phyloP scores from a whole-genome alignment of 129 eudicot genomes.

The Scalesia atractyloides region DNA sequence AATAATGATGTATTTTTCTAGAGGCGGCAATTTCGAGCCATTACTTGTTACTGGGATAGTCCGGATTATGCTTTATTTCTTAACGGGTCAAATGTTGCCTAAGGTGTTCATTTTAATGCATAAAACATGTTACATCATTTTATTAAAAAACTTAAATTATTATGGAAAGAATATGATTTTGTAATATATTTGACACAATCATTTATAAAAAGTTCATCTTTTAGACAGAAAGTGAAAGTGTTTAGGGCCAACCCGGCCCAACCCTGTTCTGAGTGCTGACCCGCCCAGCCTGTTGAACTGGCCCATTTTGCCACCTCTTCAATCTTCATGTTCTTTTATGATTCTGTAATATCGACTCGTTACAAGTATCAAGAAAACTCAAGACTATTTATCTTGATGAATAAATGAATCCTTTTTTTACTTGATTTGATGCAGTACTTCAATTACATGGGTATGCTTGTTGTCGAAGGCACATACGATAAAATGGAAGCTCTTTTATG shows the following conservation, averaged over 20 bases:
- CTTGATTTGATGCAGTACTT: constrained; percentile 56
- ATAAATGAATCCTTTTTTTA: not conserved
- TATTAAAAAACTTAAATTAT: not conserved
- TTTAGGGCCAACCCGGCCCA: not conserved
- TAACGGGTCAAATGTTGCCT: constrained; percentile 2
- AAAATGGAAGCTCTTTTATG: constrained; percentile 90
- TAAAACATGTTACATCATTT: not conserved
- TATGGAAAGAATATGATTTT: not conserved
- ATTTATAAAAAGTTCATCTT: not conserved
- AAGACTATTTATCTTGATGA: not conserved
- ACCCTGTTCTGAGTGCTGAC: not conserved
- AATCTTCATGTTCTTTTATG: not conserved
- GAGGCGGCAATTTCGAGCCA: no score
- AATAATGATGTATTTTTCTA: no score
- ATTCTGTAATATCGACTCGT: not conserved
- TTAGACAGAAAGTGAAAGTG: not conserved
- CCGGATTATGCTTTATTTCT: no score
- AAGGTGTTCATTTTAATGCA: not conserved
- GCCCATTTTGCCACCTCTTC: not conserved
- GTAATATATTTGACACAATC: not conserved
- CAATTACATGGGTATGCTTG: constrained; percentile 99
- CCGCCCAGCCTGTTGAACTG: not conserved
- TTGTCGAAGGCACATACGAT: constrained; percentile 91
- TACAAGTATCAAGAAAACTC: constrained; percentile 14
- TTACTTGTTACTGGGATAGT: no score